Base-by-base conservation (phyloP, 805 yeast genomes). In the Ogataea chonburiensis region DNA sequence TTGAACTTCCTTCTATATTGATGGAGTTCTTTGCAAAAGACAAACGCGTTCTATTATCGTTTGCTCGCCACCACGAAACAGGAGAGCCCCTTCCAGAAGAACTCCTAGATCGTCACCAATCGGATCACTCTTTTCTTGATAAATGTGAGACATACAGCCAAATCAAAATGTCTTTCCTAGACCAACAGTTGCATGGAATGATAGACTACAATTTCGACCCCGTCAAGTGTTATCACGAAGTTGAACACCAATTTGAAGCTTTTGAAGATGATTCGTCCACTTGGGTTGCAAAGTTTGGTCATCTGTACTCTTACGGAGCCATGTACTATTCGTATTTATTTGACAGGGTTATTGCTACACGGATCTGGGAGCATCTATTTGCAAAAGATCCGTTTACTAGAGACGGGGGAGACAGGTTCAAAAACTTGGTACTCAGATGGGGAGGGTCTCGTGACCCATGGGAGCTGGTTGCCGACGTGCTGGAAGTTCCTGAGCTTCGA, bases 261-360 rank as follows among this genome's bases (percentile, higher is more conserved):
- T 79, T 85, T 52, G 76, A 82, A 3, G 91, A 86, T 47, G 61
- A 68, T 13, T 66, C 73, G 45, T 80, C 95, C 2, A 81, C 80
- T 17, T 89, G 97, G 96, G 94, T 86, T 39, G 97, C 95, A 1
- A 86, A 81, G 55, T 89, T 93, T 61, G 95, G 96, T 1, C 98
- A 93, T 55, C 64, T 93, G 25, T 85, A 83, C 49, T 87, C 96
- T 0, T 93, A 93, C 55, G 98, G 98, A 1, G 86, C 97, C 0
- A 85, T 89, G 1, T 93, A 93, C 56, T 93, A 93, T 63, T 84
- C 96, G 19, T 93, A 93, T 56, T 61, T 93, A 34, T 73, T 93
- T 38, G 98, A 93, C 61, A 66, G 97, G 24, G 96, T 96, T 5
- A 85, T 93, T 45, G 97, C 98, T 0, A 77, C 87, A 17, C 79